Conservation (phyloP, 1,139 yeast genomes). For the Spathaspora jeffriesii region DNA sequence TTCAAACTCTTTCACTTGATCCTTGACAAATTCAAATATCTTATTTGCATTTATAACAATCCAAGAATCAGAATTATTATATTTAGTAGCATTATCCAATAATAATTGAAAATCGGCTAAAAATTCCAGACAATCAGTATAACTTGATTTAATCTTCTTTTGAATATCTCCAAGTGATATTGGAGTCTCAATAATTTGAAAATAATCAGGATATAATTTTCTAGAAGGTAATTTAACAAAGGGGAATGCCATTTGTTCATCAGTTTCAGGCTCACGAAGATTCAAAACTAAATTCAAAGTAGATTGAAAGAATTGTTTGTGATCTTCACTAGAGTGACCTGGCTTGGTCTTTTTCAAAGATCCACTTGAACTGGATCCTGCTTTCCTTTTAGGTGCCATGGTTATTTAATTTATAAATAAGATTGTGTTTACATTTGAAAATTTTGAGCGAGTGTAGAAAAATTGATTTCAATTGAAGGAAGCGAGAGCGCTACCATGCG, state of each 20-base stretch:
- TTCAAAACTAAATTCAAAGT: slow-evolving; percentile 25
- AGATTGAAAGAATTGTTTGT: slow-evolving; percentile 24
- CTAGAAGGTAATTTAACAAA: slow-evolving; percentile 73
- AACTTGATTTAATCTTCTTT: slow-evolving; percentile 40
- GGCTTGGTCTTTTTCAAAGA: slow-evolving; percentile 10
- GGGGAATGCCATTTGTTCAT: slow-evolving; percentile 45
- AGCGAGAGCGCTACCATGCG: not conserved
- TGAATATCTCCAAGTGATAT: slow-evolving; percentile 68
- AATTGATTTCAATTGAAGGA: not conserved
- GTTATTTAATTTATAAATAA: not conserved
- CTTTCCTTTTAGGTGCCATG: slow-evolving; percentile 29
- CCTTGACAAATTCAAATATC: slow-evolving; percentile 43
- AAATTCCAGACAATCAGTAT: slow-evolving; percentile 40
- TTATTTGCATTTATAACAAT: slow-evolving; percentile 58
- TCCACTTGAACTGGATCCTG: slow-evolving; percentile 13
- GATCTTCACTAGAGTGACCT: slow-evolving; percentile 21
- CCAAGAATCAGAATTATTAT: slow-evolving; percentile 62
- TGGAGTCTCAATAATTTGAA: slow-evolving; percentile 63
- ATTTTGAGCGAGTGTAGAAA: not conserved
- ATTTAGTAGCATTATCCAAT: slow-evolving; percentile 59
- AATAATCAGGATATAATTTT: slow-evolving; percentile 82
- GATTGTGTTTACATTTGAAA: not conserved
- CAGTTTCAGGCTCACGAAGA: slow-evolving; percentile 28
- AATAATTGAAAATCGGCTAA: slow-evolving; percentile 56
- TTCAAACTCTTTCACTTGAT: slow-evolving; percentile 34